Evolutionary conservation across 139 green algal species (phyloP).

Genomic region (Coccomyxa sp.): DNA sequence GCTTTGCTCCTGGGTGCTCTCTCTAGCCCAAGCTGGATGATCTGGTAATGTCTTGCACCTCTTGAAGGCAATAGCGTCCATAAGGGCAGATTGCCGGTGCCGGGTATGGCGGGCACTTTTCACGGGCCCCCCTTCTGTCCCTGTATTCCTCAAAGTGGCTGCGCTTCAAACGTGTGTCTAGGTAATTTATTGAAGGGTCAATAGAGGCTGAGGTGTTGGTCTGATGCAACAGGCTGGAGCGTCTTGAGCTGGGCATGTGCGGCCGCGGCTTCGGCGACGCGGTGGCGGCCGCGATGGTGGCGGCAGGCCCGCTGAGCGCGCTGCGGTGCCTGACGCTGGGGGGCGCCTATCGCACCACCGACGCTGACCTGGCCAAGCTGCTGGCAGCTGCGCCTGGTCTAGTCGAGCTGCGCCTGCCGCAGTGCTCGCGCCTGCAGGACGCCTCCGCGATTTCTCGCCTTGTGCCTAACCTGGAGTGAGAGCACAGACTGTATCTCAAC

Average conservation of each 20-base stretch:
- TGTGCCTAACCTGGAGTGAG: not conserved
- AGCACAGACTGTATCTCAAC: not conserved
- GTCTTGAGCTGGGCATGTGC: conserved; percentile 56
- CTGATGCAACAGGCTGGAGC: conserved; percentile 19
- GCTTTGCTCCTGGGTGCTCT: no score
- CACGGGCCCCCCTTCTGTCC: no score
- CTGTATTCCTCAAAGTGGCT: no score
- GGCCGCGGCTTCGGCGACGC: conserved; percentile 53
- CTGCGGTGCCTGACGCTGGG: conserved; percentile 39
- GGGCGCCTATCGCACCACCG: conserved; percentile 58
- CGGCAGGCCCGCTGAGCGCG: conserved; percentile 7
- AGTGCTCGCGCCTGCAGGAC: conserved; percentile 35
- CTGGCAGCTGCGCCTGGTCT: conserved; percentile 23
- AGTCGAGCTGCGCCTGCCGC: conserved; percentile 24
- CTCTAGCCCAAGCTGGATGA: no score
- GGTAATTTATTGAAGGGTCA: no score
- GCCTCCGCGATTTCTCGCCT: conserved; percentile 9
- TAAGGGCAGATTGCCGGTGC: no score
- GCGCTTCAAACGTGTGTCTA: no score
- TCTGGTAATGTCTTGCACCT: no score
- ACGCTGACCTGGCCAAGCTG: conserved; percentile 37
- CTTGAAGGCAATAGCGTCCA: no score
- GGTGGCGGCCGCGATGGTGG: conserved; percentile 24
- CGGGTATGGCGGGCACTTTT: no score
- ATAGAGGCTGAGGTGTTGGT: no score